Conservation (phyloP, 495 filamentous ascomycete genomes). For the Tuber melanosporum region DNA sequence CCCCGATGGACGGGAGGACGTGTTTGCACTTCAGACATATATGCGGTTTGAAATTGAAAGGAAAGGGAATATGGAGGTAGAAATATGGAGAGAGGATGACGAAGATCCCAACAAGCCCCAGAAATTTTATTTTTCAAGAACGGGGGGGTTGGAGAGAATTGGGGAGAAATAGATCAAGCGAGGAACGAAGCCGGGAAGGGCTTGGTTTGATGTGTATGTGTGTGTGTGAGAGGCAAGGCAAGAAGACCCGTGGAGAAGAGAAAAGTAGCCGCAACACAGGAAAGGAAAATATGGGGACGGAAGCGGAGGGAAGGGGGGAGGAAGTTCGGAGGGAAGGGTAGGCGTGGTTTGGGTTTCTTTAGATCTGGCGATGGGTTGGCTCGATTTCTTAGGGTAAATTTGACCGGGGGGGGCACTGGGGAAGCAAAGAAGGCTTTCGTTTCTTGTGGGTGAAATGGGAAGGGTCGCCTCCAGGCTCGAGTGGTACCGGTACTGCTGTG, state of each 20-base stretch:
- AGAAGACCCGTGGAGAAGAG: slow-evolving; percentile 5
- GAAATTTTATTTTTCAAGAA: slow-evolving; percentile 3
- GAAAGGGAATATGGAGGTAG: slow-evolving; percentile 42
- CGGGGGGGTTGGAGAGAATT: neutral
- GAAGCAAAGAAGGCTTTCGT: neutral
- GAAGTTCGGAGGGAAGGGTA: slow-evolving; percentile 6
- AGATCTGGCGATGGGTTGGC: slow-evolving; percentile 1
- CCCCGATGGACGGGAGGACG: slow-evolving; percentile 67
- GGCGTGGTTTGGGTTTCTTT: slow-evolving; percentile 5
- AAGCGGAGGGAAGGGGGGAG: slow-evolving; percentile 20
- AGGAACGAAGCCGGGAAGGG: slow-evolving; percentile 9
- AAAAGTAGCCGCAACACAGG: slow-evolving; percentile 23
- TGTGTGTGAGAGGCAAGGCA: slow-evolving; percentile 18
- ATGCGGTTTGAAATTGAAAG: slow-evolving; percentile 37
- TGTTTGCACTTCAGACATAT: slow-evolving; percentile 89
- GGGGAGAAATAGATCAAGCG: slow-evolving; percentile 7
- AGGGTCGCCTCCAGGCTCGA: neutral
- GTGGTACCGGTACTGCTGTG: neutral
- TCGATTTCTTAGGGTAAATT: slow-evolving; percentile 3
- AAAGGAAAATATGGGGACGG: slow-evolving; percentile 14
- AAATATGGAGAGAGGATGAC: slow-evolving; percentile 27
- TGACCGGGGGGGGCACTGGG: neutral
- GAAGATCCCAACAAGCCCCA: slow-evolving; percentile 22
- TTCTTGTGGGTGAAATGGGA: neutral
- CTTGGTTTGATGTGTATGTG: slow-evolving; percentile 19